These are phyloP conservation scores for Aspergillus jensenii DNA, from an alignment of 2,329 filamentous ascomycete species.

Conservation along the genomic window DNA sequence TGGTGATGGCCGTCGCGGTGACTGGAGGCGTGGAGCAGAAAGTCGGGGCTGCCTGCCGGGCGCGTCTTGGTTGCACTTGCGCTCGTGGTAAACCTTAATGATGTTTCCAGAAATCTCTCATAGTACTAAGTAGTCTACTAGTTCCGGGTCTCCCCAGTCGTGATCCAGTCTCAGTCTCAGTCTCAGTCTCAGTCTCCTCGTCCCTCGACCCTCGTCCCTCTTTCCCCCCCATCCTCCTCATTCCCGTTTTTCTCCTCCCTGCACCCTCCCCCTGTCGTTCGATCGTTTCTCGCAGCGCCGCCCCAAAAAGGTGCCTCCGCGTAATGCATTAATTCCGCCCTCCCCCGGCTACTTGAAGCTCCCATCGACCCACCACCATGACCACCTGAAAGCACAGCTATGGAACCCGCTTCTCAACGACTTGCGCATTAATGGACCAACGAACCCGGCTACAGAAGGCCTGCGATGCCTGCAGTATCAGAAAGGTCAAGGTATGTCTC, in stretches of 20 bases:
- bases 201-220: neutral
- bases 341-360: conserved; percentile 7
- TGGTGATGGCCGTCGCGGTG: neutral
- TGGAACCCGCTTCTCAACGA: conserved; percentile 21
- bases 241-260: neutral
- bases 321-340: conserved; percentile 1
- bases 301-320: neutral
- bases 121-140: neutral
- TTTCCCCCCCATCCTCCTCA: neutral
- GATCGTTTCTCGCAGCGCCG: neutral
- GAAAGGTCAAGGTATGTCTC: conserved; percentile 52
- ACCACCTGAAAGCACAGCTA: conserved; percentile 17
- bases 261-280: neutral
- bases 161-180: too few species aligned
- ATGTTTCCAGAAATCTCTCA: conserved; percentile 2
- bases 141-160: too few species aligned
- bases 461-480: conserved; percentile 54
- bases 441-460: conserved; percentile 50
- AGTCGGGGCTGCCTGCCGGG: neutral
- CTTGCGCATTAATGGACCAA: conserved; percentile 32
- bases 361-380: conserved; percentile 13
- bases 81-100: conserved; percentile 2
- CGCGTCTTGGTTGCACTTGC: neutral
- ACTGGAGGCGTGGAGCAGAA: neutral
- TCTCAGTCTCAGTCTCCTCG: too few species aligned